These are phyloP conservation scores for Sugiyamaella xylanicola DNA, from an alignment of 1,139 yeast species.

Conservation along the genomic window DNA sequence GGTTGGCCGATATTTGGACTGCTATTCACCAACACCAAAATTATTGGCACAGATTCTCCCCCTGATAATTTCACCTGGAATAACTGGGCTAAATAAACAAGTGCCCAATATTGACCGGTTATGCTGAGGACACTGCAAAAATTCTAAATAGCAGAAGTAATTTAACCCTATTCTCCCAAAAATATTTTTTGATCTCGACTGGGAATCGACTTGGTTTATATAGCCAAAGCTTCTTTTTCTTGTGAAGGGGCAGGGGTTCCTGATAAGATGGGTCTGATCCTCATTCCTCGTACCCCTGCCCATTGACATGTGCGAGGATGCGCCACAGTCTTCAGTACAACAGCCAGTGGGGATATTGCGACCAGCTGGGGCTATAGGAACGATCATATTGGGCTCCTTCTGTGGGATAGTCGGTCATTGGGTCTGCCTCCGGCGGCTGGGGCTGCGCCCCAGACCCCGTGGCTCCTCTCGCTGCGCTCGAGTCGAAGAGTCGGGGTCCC, in stretches of 20 bases:
- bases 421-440: no score
- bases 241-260: neutral
- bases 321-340: no score
- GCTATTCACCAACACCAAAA: neutral
- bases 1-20: no score
- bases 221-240: neutral
- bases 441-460: no score
- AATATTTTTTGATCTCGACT: neutral
- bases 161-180: neutral
- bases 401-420: no score
- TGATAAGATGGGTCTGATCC: neutral
- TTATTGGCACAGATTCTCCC: neutral
- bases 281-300: slow-evolving; percentile 2
- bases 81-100: neutral
- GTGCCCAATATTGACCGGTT: neutral
- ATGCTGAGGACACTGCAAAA: neutral
- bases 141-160: no score
- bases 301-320: neutral
- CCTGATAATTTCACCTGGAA: neutral
- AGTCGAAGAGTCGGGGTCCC: no score
- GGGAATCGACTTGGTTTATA: neutral
- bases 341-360: no score
- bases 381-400: no score
- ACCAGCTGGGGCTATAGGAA: no score
- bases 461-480: no score